Evolutionary conservation across 148 eudicot genomes (phyloP).

Genomic region (Rhododendron vialii): DNA sequence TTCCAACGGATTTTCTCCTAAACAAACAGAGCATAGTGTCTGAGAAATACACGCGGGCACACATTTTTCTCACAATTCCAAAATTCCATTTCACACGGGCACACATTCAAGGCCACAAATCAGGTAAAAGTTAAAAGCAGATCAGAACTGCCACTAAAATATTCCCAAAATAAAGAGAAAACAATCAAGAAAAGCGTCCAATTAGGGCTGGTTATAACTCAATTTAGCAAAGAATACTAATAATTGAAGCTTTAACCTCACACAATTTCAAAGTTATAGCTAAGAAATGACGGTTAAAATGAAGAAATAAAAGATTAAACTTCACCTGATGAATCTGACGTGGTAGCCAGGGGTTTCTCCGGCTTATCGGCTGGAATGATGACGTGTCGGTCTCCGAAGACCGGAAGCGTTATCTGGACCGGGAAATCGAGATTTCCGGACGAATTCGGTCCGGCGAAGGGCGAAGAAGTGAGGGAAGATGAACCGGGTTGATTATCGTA

Average conservation of each 20-base stretch:
- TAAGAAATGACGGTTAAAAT: background rate
- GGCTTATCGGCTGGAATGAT: background rate
- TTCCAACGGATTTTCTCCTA: background rate
- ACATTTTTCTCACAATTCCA: no score
- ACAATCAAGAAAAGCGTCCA: background rate
- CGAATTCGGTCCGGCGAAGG: background rate
- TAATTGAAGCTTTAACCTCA: background rate
- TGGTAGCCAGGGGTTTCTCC: background rate
- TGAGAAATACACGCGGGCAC: background rate
- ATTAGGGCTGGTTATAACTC: background rate
- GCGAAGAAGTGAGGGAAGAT: constrained; percentile 11
- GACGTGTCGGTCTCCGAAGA: background rate
- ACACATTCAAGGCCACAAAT: background rate
- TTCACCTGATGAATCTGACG: background rate
- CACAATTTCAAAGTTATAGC: background rate
- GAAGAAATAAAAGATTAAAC: background rate
- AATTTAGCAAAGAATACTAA: background rate
- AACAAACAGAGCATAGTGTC: background rate
- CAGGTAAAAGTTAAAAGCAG: background rate
- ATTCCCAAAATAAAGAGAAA: background rate
- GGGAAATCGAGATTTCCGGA: background rate
- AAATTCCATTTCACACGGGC: no score
- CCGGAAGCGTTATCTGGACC: background rate
- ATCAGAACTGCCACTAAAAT: background rate
- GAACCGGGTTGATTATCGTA: constrained; percentile 7